These are phyloP conservation scores for Excoecaria cochinchinensis DNA, from an alignment of 345 rosid genomes.

Conservation along the genomic window DNA sequence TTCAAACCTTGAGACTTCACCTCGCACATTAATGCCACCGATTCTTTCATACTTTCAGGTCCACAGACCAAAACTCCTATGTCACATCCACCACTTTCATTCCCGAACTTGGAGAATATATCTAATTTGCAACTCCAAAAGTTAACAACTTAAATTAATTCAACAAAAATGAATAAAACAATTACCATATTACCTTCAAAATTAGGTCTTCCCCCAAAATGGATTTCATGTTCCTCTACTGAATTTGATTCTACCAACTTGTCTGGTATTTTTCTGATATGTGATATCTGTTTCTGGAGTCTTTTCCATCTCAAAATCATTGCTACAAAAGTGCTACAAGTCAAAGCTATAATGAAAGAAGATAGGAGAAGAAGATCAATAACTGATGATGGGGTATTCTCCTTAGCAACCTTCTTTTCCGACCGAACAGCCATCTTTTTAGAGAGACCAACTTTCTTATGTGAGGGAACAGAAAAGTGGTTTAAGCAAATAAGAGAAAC, in stretches of 20 bases:
- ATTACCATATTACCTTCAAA: slow-evolving; percentile 50
- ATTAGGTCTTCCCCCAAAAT: slow-evolving; percentile 70
- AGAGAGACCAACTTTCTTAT: slow-evolving; percentile 35
- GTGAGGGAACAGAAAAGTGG: slow-evolving; percentile 44
- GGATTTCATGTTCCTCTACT: slow-evolving; percentile 53
- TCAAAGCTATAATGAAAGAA: slow-evolving; percentile 50
- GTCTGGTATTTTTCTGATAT: slow-evolving; percentile 32
- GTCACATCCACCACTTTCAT: slow-evolving; percentile 44
- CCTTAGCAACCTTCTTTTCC: slow-evolving; percentile 33
- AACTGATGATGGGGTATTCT: slow-evolving; percentile 63
- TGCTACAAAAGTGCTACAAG: slow-evolving; percentile 40
- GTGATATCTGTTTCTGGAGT: slow-evolving; percentile 39
- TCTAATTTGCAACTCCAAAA: slow-evolving; percentile 35
- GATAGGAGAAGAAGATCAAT: slow-evolving; percentile 55
- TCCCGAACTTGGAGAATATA: slow-evolving; percentile 43
- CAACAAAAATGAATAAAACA: background rate
- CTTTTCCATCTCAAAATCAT: slow-evolving; percentile 55
- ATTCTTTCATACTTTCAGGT: slow-evolving; percentile 68
- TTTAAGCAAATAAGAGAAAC: slow-evolving; percentile 49
- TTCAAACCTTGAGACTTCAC: slow-evolving; percentile 28
- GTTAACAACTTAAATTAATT: background rate
- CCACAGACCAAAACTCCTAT: slow-evolving; percentile 81
- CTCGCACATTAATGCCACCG: slow-evolving; percentile 54
- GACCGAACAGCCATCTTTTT: slow-evolving; percentile 27
- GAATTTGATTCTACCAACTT: slow-evolving; percentile 26